Conservation (phyloP, 768 basidiomycete genomes). For the Tylopilus felleus region DNA sequence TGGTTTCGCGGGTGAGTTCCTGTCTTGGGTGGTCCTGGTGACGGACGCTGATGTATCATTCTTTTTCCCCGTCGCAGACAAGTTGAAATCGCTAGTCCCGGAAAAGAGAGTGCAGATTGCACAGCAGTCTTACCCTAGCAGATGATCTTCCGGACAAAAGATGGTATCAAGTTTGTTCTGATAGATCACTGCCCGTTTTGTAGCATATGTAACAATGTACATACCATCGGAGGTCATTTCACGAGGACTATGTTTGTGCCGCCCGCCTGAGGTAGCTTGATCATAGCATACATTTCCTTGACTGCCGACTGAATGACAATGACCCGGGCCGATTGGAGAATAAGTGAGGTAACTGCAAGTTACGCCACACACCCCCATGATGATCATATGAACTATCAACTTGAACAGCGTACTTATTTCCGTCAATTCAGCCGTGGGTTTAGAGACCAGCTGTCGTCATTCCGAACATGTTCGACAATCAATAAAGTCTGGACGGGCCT, state of each 20-base stretch:
- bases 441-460: no score
- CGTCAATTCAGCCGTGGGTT: no score
- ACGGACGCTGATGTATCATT: not conserved
- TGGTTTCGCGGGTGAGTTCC: slow-evolving; percentile 21
- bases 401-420: no score
- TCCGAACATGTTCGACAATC: no score
- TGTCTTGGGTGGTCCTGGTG: not conserved
- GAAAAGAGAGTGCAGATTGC: slow-evolving; percentile 20
- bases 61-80: slow-evolving; percentile 12
- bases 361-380: no score
- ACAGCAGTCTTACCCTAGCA: slow-evolving; percentile 9
- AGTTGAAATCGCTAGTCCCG: slow-evolving; percentile 22
- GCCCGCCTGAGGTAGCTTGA: no score
- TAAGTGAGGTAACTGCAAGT: no score
- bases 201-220: not conserved
- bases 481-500: no score
- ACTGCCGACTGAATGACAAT: no score
- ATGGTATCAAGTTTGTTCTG: not conserved
- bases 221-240: not conserved
- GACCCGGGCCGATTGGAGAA: no score
- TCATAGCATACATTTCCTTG: no score
- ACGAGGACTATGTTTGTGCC: not conserved
- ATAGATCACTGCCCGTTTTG: not conserved
- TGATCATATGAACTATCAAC: no score
- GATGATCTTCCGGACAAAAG: not conserved